Evolutionary conservation across 2,329 filamentous ascomycete genomes (phyloP).

Genomic region (Sporothrix brasiliensis): DNA sequence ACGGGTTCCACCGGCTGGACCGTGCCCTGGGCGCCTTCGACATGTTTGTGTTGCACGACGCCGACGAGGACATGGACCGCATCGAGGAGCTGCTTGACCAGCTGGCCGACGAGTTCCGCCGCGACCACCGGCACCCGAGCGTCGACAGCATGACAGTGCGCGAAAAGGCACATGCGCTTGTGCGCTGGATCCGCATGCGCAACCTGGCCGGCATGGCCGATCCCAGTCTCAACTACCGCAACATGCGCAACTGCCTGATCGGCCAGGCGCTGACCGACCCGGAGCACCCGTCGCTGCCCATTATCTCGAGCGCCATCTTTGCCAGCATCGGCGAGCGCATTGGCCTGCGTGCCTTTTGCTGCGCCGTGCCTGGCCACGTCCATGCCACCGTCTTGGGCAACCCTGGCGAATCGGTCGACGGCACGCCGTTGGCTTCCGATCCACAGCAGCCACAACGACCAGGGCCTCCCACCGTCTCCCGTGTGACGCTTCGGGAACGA

Average conservation of each 20-base stretch:
- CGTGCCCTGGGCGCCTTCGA: constrained; percentile 81
- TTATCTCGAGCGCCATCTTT: constrained; percentile 86
- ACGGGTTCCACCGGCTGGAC: constrained; percentile 58
- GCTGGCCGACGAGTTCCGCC: constrained; percentile 60
- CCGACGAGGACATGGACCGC: constrained; percentile 72
- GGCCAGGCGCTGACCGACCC: constrained; percentile 74
- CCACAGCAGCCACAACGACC: constrained; percentile 39
- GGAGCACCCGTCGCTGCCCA: constrained; percentile 77
- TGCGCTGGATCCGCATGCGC: constrained; percentile 67
- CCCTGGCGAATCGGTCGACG: constrained; percentile 63
- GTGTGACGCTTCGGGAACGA: constrained; percentile 5
- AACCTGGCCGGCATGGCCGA: constrained; percentile 72
- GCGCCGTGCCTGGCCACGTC: constrained; percentile 82
- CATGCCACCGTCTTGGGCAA: constrained; percentile 74
- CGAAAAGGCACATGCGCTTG: constrained; percentile 67
- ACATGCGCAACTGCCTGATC: constrained; percentile 84
- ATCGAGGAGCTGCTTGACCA: constrained; percentile 60
- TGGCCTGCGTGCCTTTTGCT: constrained; percentile 75
- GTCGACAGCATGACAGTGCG: constrained; percentile 64
- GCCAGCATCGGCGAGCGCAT: constrained; percentile 75
- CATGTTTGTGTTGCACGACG: constrained; percentile 78
- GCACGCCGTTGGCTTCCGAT: constrained; percentile 43
- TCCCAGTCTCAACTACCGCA: constrained; percentile 69
- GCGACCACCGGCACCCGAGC: constrained; percentile 50
- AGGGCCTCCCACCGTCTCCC: background rate